These are phyloP conservation scores for Takakia lepidozioides DNA, from an alignment of 225 moss, liverwort and hornwort species.

Conservation along the genomic window DNA sequence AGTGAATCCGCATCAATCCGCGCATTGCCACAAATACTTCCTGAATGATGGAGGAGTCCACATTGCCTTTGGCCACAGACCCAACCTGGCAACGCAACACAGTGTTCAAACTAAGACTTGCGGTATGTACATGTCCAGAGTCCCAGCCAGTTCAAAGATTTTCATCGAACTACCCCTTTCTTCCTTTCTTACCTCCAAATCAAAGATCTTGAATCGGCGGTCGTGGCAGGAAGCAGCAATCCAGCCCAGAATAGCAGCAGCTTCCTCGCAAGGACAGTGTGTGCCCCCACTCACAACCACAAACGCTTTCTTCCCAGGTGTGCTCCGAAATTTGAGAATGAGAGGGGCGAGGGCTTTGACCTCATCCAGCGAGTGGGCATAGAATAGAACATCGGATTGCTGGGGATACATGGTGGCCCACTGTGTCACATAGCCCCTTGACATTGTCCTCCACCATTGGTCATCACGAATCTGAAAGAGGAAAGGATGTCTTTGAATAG, in stretches of 20 bases:
- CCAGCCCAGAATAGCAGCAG: constrained; percentile 71
- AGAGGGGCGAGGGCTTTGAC: constrained; percentile 62
- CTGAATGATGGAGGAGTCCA: constrained; percentile 52
- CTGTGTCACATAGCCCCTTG: constrained; percentile 85
- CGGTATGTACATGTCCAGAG: no score
- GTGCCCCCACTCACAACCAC: constrained; percentile 67
- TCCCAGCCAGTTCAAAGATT: no score
- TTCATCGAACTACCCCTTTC: no score
- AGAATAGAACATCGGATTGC: constrained; percentile 71
- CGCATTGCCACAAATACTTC: constrained; percentile 73
- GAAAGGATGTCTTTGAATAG: no score
- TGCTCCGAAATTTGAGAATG: constrained; percentile 61
- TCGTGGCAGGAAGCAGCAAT: constrained; percentile 55
- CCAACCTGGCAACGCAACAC: constrained; percentile 25
- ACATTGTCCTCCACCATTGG: constrained; percentile 91
- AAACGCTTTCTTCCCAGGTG: constrained; percentile 78
- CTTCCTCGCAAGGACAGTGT: constrained; percentile 72
- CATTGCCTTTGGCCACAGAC: constrained; percentile 20
- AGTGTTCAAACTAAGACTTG: background rate
- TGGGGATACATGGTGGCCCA: constrained; percentile 97
- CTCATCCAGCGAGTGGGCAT: constrained; percentile 62
- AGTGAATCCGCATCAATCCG: constrained; percentile 78
- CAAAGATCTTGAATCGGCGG: constrained; percentile 90
- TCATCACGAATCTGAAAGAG: constrained; percentile 45
- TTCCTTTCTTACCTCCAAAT: constrained; percentile 45